phyloP scores from a whole-genome alignment of 148 eudicot genomes.

The Camellia granthamiana region DNA sequence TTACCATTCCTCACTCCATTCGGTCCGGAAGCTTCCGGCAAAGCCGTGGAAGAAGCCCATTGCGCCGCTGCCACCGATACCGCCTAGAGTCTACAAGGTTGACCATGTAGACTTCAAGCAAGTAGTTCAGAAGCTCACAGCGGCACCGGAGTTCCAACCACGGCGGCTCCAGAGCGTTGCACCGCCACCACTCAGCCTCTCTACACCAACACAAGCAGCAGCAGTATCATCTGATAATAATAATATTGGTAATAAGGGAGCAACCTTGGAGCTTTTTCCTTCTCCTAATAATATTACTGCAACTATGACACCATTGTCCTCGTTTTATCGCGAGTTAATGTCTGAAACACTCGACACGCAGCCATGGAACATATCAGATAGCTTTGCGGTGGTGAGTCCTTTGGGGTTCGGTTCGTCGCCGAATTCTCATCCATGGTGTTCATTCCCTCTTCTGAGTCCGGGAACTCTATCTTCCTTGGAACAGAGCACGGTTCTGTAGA shows the following conservation, averaged over 20 bases:
- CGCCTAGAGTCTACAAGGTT: slow-evolving; percentile 58
- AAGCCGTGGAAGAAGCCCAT: slow-evolving; percentile 25
- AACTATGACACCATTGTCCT: neutral
- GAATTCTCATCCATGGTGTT: slow-evolving; percentile 47
- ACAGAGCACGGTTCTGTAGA: slow-evolving; percentile 10
- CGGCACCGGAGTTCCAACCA: slow-evolving; percentile 26
- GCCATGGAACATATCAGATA: slow-evolving; percentile 9
- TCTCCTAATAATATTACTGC: neutral
- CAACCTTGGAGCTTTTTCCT: neutral
- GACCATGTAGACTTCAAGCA: slow-evolving; percentile 52
- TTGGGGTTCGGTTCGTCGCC: slow-evolving; percentile 53
- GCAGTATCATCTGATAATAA: neutral
- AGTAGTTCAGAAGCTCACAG: slow-evolving; percentile 64
- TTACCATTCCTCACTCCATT: slow-evolving; percentile 16
- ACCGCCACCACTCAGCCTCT: slow-evolving; percentile 46
- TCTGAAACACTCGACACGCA: neutral
- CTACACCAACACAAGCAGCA: neutral
- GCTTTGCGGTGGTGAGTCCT: slow-evolving; percentile 17
- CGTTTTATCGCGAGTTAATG: neutral
- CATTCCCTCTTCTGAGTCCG: slow-evolving; percentile 52
- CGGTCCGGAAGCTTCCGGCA: slow-evolving; percentile 17
- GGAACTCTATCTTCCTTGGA: slow-evolving; percentile 26
- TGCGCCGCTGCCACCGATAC: slow-evolving; percentile 32
- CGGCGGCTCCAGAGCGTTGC: slow-evolving; percentile 33
- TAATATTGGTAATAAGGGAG: neutral